phyloP scores from a whole-genome alignment of 2,329 filamentous ascomycete genomes.

The Lecanicillium sp. region DNA sequence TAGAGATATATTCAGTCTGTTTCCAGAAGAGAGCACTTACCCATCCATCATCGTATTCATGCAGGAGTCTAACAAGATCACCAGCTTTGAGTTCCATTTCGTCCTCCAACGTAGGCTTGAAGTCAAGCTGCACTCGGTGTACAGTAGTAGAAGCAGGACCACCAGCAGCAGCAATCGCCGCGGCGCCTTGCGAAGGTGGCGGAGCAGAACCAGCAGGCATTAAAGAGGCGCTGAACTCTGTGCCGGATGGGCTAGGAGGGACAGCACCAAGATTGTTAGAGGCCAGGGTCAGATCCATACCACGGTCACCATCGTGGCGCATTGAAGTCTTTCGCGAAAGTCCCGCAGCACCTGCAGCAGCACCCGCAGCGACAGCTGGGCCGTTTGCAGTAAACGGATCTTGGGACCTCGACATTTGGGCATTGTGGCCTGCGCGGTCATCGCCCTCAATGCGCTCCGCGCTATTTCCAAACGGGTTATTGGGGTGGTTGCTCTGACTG shows the following conservation, averaged over 20 bases:
- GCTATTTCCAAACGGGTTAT: conserved; percentile 65
- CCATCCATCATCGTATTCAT: conserved; percentile 98
- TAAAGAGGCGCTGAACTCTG: conserved; percentile 53
- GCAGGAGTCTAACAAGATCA: conserved; percentile 77
- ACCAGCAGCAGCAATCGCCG: conserved; percentile 53
- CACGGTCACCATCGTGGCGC: conserved; percentile 41
- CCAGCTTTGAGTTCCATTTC: conserved; percentile 77
- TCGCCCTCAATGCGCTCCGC: conserved; percentile 34
- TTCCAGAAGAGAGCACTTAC: conserved; percentile 30
- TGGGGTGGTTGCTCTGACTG: conserved; percentile 39
- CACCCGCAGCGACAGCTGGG: conserved; percentile 32
- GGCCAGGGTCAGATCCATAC: conserved; percentile 46
- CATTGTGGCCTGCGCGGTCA: conserved; percentile 7
- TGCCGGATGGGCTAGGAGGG: conserved; percentile 52
- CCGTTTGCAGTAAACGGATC: conserved; percentile 28
- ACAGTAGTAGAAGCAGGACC: conserved; percentile 57
- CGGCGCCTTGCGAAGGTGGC: conserved; percentile 39
- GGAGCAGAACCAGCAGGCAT: conserved; percentile 33
- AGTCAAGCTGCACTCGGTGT: conserved; percentile 90
- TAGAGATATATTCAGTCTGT: conserved; percentile 36
- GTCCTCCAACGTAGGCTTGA: conserved; percentile 85
- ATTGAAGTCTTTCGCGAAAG: conserved; percentile 48
- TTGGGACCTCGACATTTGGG: conserved; percentile 19
- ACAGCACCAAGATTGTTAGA: conserved; percentile 22
- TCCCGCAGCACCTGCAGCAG: conserved; percentile 28